Conservation (phyloP, 768 basidiomycete genomes). For the Suillus bovinus region DNA sequence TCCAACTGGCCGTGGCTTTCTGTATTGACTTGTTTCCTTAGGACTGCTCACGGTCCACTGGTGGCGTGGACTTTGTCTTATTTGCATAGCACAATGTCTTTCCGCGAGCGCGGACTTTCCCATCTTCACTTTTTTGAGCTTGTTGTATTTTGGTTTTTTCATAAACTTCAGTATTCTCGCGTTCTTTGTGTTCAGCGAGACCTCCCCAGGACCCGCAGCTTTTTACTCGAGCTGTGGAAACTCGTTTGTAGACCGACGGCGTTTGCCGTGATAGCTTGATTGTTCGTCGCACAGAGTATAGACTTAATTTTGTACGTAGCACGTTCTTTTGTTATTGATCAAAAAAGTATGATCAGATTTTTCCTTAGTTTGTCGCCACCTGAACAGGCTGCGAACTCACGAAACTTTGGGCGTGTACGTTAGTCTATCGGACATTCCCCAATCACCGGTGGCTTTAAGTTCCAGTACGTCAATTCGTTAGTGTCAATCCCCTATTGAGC, state of each 20-base stretch:
- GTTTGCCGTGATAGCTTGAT: neutral
- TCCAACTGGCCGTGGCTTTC: neutral
- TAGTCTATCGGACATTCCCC: neutral
- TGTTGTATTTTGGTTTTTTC: neutral
- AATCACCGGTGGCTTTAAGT: neutral
- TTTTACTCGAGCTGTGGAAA: neutral
- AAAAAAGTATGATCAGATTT: neutral
- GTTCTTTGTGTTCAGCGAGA: neutral
- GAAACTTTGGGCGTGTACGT: neutral
- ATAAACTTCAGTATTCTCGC: neutral
- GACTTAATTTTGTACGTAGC: neutral
- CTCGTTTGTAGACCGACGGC: neutral
- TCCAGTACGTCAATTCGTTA: neutral
- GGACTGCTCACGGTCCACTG: neutral
- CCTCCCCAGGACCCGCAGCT: neutral
- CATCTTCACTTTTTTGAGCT: neutral
- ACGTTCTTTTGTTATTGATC: neutral
- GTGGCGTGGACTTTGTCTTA: neutral
- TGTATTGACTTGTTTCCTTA: neutral
- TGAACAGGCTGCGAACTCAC: neutral
- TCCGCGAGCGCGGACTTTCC: neutral
- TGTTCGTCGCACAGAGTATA: neutral
- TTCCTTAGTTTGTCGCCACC: neutral
- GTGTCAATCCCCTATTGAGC: slow-evolving; percentile 1
- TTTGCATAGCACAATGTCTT: neutral